phyloP scores from a whole-genome alignment of 768 basidiomycete genomes.

The Leccinum pellstonianum region DNA sequence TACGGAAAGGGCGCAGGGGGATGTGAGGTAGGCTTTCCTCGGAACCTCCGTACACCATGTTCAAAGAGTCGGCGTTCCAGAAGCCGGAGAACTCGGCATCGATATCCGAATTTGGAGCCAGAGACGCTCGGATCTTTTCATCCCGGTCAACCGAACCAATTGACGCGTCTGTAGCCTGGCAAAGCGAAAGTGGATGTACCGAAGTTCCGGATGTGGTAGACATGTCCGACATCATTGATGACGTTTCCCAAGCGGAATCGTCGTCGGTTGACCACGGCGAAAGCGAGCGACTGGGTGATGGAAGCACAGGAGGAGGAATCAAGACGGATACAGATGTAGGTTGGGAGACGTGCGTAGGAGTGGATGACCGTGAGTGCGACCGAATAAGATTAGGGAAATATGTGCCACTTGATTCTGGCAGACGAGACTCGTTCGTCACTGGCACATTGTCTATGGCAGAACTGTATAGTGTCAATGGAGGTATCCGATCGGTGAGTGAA shows the following conservation, averaged over 20 bases:
- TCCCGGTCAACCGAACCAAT: conserved; percentile 19
- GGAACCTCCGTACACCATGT: conserved; percentile 44
- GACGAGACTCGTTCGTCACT: neutral
- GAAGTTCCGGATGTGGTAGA: conserved; percentile 53
- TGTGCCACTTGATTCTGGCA: conserved; percentile 1
- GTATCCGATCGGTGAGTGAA: conserved; percentile 40
- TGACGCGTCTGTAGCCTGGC: conserved; percentile 25
- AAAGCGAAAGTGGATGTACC: conserved; percentile 29
- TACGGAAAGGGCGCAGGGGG: conserved; percentile 91
- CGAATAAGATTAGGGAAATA: conserved; percentile 9
- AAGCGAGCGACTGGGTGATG: conserved; percentile 23
- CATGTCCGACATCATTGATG: conserved; percentile 59
- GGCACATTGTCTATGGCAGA: conserved; percentile 8
- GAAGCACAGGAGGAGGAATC: conserved; percentile 14
- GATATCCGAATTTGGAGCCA: conserved; percentile 18
- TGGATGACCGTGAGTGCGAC: conserved; percentile 37
- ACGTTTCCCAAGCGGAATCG: conserved; percentile 74
- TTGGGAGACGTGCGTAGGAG: conserved; percentile 36
- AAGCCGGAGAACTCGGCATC: conserved; percentile 11
- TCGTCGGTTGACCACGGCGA: conserved; percentile 78
- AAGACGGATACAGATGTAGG: conserved; percentile 22
- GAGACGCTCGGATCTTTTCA: conserved; percentile 8
- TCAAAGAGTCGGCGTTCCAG: conserved; percentile 36
- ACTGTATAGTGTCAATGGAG: conserved; percentile 30
- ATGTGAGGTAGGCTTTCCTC: conserved; percentile 79